A percentile compares a stretch with the other conserved stretches of the same genome.
phyloP scores from a whole-genome alignment of 495 filamentous ascomycete species.

The Talaromyces adpressus region DNA sequence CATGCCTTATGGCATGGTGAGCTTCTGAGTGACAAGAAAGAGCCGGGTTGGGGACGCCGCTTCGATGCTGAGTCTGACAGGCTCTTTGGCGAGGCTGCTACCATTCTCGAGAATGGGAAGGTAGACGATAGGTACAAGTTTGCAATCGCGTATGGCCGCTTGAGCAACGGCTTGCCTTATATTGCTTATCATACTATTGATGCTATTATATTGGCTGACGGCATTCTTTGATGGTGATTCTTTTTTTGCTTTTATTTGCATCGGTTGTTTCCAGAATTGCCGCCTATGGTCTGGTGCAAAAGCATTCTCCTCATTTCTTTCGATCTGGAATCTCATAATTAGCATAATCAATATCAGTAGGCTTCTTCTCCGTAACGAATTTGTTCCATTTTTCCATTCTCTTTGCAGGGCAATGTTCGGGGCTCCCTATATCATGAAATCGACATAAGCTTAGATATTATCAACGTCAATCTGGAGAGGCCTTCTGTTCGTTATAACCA shows the following conservation, averaged over 20 bases:
- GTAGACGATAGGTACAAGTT: conserved; percentile 3
- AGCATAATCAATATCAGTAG: too few relatives aligned
- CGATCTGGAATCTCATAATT: too few relatives aligned
- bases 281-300: too few relatives aligned
- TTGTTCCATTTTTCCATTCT: too few relatives aligned
- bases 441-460: too few relatives aligned
- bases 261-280: too few relatives aligned
- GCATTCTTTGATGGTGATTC: not conserved
- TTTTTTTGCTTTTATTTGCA: not conserved
- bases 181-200: conserved; percentile 7
- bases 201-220: not conserved
- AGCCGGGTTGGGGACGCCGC: not conserved
- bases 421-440: too few relatives aligned
- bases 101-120: not conserved
- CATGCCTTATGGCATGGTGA: not conserved
- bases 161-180: not conserved
- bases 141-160: not conserved
- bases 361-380: too few relatives aligned
- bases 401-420: too few relatives aligned
- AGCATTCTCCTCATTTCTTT: too few relatives aligned
- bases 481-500: too few relatives aligned
- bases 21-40: not conserved
- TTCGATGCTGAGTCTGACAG: conserved; percentile 2
- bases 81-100: conserved; percentile 1
- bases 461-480: too few relatives aligned